These are phyloP conservation scores for Ligustrum vulgare DNA, from an alignment of 257 asterid genomes.

Conservation along the genomic window DNA sequence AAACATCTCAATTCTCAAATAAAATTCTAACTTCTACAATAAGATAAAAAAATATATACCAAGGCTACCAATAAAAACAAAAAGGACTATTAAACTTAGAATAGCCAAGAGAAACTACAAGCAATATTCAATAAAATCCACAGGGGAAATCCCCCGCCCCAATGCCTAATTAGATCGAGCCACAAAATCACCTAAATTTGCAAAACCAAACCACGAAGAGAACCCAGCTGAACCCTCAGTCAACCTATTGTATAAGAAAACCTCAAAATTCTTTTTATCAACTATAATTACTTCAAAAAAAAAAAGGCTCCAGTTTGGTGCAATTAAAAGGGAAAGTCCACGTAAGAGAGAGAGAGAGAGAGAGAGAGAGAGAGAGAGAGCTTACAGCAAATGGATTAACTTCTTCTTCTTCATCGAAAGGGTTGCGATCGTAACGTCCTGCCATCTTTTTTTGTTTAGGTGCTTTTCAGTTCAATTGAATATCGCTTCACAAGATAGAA, in stretches of 20 bases:
- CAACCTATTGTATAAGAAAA: neutral
- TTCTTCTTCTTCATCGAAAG: conserved; percentile 43
- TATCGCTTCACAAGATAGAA: neutral
- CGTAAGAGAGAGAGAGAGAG: no score
- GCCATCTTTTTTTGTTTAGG: neutral
- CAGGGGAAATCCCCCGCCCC: neutral
- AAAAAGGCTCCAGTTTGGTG: neutral
- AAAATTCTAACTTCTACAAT: neutral
- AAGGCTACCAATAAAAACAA: neutral
- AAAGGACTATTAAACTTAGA: neutral
- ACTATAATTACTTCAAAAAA: neutral
- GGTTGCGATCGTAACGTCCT: conserved; percentile 50
- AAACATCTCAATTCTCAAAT: neutral
- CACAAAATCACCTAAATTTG: neutral
- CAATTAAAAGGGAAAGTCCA: neutral
- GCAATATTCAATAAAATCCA: neutral
- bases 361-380: neutral
- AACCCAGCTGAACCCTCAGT: neutral
- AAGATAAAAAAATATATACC: neutral
- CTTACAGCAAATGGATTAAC: conserved; percentile 39
- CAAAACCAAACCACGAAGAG: neutral
- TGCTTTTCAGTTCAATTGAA: neutral
- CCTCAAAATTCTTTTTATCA: neutral
- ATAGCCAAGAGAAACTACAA: neutral
- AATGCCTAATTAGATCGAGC: neutral